Evolutionary conservation across 257 asterid genomes (phyloP).

Genomic region (Eucommia ulmoides): DNA sequence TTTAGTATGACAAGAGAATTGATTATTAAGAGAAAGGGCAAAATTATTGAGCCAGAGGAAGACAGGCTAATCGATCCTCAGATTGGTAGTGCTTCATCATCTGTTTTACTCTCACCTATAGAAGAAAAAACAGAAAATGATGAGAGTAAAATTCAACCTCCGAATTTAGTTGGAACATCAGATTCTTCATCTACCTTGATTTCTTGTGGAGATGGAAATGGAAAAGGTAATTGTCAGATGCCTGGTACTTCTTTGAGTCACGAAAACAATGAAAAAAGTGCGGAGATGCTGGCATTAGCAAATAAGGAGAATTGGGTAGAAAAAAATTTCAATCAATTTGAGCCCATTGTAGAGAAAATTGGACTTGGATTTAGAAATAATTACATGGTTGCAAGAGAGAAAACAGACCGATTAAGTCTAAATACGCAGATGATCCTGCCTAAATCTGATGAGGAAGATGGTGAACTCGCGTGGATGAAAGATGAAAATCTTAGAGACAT

Average conservation of each 20-base stretch:
- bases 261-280: slow-evolving; percentile 18
- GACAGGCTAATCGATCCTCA: slow-evolving; percentile 13
- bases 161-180: background rate
- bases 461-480: slow-evolving; percentile 91
- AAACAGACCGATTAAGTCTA: slow-evolving; percentile 33
- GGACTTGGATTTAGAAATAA: slow-evolving; percentile 62
- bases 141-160: background rate
- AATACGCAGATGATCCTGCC: slow-evolving; percentile 31
- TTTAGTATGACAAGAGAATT: background rate
- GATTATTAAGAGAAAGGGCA: background rate
- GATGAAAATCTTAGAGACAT: slow-evolving; percentile 74
- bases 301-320: slow-evolving; percentile 62
- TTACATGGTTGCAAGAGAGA: slow-evolving; percentile 59
- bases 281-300: slow-evolving; percentile 21
- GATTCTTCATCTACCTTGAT: background rate
- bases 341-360: slow-evolving; percentile 60
- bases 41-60: slow-evolving; percentile 13
- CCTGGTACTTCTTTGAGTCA: slow-evolving; percentile 16
- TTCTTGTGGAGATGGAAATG: background rate
- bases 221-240: background rate
- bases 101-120: background rate
- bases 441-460: slow-evolving; percentile 27
- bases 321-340: slow-evolving; percentile 73
- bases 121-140: background rate
- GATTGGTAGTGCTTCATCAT: slow-evolving; percentile 1